A percentile compares a stretch with the other conserved stretches of the same genome.
These are phyloP conservation scores for Geranium brycei DNA, from an alignment of 345 rosid genomes.

Conservation along the genomic window DNA sequence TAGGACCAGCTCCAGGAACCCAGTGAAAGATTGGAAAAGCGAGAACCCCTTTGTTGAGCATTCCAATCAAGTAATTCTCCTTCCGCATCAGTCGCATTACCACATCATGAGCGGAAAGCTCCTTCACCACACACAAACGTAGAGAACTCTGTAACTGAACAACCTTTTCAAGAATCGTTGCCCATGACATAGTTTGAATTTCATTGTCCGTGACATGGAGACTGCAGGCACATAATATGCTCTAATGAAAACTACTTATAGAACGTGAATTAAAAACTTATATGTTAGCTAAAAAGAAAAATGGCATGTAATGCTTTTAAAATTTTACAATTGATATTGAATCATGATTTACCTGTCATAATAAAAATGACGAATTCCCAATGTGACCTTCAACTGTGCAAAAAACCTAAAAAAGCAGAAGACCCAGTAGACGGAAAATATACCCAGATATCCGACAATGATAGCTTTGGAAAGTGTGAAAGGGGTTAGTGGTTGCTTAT, in stretches of 20 bases:
- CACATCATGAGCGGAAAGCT: slow-evolving; percentile 92
- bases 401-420: slow-evolving; percentile 91
- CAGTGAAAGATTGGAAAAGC: slow-evolving; percentile 72
- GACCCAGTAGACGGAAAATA: slow-evolving; percentile 74
- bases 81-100: slow-evolving; percentile 96
- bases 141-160: slow-evolving; percentile 69
- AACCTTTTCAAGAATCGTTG: slow-evolving; percentile 78
- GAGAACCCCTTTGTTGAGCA: slow-evolving; percentile 92
- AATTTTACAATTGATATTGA: not conserved
- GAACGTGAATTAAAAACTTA: no score
- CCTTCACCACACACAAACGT: slow-evolving; percentile 82
- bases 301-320: no score
- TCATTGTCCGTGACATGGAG: slow-evolving; percentile 83
- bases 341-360: slow-evolving; percentile 44
- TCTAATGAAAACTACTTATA: not conserved
- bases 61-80: slow-evolving; percentile 95
- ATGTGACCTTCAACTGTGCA: slow-evolving; percentile 71
- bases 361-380: slow-evolving; percentile 73
- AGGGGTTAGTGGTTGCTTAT: slow-evolving; percentile 76
- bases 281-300: no score
- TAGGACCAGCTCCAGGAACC: slow-evolving; percentile 94
- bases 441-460: slow-evolving; percentile 74
- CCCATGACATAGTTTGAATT: slow-evolving; percentile 93
- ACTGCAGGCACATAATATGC: slow-evolving; percentile 36
- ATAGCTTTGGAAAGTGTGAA: slow-evolving; percentile 70